Evolutionary conservation across 2,329 filamentous ascomycete genomes (phyloP).

Genomic region (Aureobasidium uvarum): DNA sequence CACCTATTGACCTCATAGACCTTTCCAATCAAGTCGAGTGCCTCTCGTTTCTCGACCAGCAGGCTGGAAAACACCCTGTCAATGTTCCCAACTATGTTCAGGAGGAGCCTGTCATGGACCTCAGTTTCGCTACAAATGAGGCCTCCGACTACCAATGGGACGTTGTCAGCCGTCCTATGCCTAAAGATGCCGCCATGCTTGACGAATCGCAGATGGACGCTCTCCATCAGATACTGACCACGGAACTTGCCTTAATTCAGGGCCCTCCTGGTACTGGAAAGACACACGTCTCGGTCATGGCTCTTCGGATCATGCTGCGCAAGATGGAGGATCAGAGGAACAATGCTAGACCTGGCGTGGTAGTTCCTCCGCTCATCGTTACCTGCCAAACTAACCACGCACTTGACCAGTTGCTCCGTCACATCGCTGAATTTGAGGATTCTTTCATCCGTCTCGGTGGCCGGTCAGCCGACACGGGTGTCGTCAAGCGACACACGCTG

Average conservation of each 20-base stretch:
- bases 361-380: conserved; percentile 65
- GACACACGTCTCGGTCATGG: conserved; percentile 74
- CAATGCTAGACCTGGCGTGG: conserved; percentile 43
- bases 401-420: conserved; percentile 72
- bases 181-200: conserved; percentile 47
- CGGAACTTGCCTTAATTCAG: conserved; percentile 72
- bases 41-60: neutral
- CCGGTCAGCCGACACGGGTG: conserved; percentile 61
- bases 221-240: conserved; percentile 67
- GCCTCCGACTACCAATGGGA: neutral
- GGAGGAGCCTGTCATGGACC: conserved; percentile 50
- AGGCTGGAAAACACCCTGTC: neutral
- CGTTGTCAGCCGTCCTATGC: neutral
- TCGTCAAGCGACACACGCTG: conserved; percentile 65
- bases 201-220: conserved; percentile 71
- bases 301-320: conserved; percentile 63
- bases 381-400: conserved; percentile 90
- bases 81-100: conserved; percentile 54
- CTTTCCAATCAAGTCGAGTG: conserved; percentile 7
- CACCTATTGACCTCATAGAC: conserved; percentile 3
- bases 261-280: conserved; percentile 80
- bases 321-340: conserved; percentile 48
- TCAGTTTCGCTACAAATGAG: conserved; percentile 39
- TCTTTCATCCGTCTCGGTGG: conserved; percentile 68
- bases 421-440: conserved; percentile 61